Evolutionary conservation across 108 stramenopile genomes (phyloP).

Genomic region (Fistulifera pelliculosa): DNA sequence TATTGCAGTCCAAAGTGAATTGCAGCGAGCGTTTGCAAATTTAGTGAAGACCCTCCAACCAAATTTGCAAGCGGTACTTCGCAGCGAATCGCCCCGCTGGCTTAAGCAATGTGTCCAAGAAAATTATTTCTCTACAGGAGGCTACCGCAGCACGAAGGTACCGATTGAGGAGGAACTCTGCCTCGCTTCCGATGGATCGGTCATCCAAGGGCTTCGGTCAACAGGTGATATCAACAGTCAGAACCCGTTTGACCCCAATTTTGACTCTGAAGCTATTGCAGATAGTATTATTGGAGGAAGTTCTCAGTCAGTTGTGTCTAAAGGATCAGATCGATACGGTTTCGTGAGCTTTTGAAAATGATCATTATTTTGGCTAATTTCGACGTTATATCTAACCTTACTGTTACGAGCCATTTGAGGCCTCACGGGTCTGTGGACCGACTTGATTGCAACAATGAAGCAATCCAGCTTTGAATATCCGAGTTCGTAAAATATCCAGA

Average conservation of each 20-base stretch:
- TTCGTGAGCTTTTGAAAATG: no score
- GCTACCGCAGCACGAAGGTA: conserved; percentile 61
- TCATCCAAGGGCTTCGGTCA: neutral
- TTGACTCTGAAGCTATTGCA: neutral
- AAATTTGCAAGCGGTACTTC: conserved; percentile 44
- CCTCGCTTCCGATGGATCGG: conserved; percentile 4
- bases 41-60: conserved; percentile 60
- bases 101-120: conserved; percentile 60
- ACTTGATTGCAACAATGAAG: neutral
- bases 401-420: neutral
- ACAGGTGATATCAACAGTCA: no score
- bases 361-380: no score
- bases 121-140: conserved; percentile 65
- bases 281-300: conserved; percentile 7
- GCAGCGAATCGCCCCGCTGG: conserved; percentile 66
- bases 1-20: conserved; percentile 79
- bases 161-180: conserved; percentile 20
- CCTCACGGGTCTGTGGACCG: neutral
- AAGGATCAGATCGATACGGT: conserved; percentile 1
- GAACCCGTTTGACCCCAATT: neutral
- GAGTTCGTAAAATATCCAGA: conserved; percentile 1
- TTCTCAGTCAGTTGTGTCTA: conserved; percentile 1
- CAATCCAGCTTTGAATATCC: neutral
- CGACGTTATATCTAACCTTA: no score
- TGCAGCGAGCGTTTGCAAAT: conserved; percentile 67